Evolutionary conservation across 2,329 filamentous ascomycete species (phyloP), one percentile per base, ranked within the genome.

Genomic region (Arachnopeziza araneosa): DNA sequence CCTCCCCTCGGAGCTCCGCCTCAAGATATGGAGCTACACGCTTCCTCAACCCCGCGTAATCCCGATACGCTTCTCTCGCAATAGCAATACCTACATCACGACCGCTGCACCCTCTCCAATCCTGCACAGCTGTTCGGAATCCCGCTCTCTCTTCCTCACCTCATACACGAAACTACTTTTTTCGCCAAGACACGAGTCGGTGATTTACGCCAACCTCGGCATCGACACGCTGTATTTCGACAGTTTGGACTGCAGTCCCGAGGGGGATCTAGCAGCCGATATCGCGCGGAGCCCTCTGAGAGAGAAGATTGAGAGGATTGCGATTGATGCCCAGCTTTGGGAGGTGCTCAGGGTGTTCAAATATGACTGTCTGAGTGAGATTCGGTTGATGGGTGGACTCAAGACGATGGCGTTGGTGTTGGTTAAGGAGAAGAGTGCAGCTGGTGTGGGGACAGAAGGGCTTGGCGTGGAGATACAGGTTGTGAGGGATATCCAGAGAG

Each of bases 181-280:
- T 10, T 64, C 62, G 12, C 68, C 63, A 2, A 60, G 60, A 26
- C 61, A 66, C 56, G 54, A 58, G 1, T 69, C 68, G 22, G 55
- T 59, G 1, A 60, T 70, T 23, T 70, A 63, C 58, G 55, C 69
- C 52, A 60, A 69, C 59, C 68, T 69, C 56, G 26, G 52, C 1
- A 52, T 24, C 26, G 67, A 70, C 50, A 70, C 68, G 1, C 60
- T 69, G 30, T 69, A 64, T 66, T 69, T 70, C 60, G 64, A 69
- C 32, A 63, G 51, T n/a, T 44, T 69, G 12, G 65, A 69, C 23
- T 70, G 68, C 51, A 64, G 60, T 50, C 68, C 68, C 7, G 59
- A 63, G 10, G 68, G 68, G 22, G 68, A 70, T 49, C 58, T 70
- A 1, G 58, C 62, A n/a, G 59, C 61, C n/a, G 68, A 70, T 55